These are phyloP conservation scores for Pulveroboletus sp. DNA, from an alignment of 768 basidiomycete species.

Conservation along the genomic window DNA sequence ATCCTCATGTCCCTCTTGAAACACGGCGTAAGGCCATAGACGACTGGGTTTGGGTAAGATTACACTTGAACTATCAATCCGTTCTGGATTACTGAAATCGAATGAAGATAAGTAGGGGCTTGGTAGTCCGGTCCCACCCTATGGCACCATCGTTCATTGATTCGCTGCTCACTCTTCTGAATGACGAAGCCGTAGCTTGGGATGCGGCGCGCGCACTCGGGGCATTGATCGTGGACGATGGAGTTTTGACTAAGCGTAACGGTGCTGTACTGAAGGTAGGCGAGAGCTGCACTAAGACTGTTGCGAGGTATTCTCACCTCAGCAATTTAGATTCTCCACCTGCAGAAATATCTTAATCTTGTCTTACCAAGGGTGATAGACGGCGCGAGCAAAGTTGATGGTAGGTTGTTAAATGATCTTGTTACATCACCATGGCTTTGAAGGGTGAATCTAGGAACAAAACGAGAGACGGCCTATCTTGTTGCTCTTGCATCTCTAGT, in stretches of 20 bases:
- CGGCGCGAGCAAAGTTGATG: slow-evolving; percentile 51
- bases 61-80: not conserved
- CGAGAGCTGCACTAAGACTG: not conserved
- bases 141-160: slow-evolving; percentile 53
- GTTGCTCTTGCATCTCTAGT: slow-evolving; percentile 81
- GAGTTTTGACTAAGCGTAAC: slow-evolving; percentile 69
- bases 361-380: slow-evolving; percentile 72
- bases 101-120: slow-evolving; percentile 66
- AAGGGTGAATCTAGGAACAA: slow-evolving; percentile 36
- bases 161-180: slow-evolving; percentile 64
- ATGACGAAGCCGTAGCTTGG: slow-evolving; percentile 58
- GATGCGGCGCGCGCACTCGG: slow-evolving; percentile 77
- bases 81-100: slow-evolving; percentile 1
- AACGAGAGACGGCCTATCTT: slow-evolving; percentile 63
- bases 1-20: slow-evolving; percentile 27
- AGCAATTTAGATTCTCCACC: slow-evolving; percentile 54
- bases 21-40: slow-evolving; percentile 48
- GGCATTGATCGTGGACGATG: slow-evolving; percentile 54
- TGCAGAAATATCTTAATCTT: slow-evolving; percentile 68
- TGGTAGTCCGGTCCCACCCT: slow-evolving; percentile 71
- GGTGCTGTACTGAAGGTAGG: slow-evolving; percentile 73
- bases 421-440: not conserved
- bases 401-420: slow-evolving; percentile 35
- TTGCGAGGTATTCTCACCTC: not conserved
- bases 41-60: slow-evolving; percentile 66